A percentile compares a stretch with the other conserved stretches of the same genome.
Evolutionary conservation across 331 rosid genomes (phyloP).

Genomic region (Quercus phellos): DNA sequence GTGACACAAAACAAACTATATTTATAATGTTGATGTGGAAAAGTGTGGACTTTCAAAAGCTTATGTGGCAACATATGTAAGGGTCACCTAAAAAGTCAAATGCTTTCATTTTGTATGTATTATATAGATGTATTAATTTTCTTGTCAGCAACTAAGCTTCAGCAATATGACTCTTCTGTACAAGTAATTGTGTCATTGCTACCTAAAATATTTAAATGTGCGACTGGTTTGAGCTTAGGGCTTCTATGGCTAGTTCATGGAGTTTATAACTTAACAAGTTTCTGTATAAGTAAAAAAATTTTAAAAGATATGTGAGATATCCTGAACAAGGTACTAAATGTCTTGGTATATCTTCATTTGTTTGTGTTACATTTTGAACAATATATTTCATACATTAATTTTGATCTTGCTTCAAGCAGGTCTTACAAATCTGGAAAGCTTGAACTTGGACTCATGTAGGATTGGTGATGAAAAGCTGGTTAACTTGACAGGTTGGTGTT

Average conservation of each 20-base stretch:
- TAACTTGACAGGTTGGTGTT: slow-evolving; percentile 63
- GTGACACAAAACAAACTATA: too few species aligned
- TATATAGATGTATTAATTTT: neutral
- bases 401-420: slow-evolving; percentile 37
- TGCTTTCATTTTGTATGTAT: too few species aligned
- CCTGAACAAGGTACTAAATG: neutral
- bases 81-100: too few species aligned
- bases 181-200: neutral
- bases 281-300: neutral
- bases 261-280: too few species aligned
- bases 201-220: neutral
- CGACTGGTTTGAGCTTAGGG: neutral
- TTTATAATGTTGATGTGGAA: too few species aligned
- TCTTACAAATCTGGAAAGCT: slow-evolving; percentile 72
- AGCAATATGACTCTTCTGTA: neutral
- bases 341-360: neutral
- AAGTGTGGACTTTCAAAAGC: too few species aligned
- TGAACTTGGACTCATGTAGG: slow-evolving; percentile 85
- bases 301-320: neutral
- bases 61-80: too few species aligned
- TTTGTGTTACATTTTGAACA: neutral
- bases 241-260: neutral
- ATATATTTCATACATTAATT: neutral
- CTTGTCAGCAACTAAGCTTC: neutral
- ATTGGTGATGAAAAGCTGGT: slow-evolving; percentile 77